Base-by-base conservation (phyloP, 208 protist species). In the Novymonas esmeraldas region DNA sequence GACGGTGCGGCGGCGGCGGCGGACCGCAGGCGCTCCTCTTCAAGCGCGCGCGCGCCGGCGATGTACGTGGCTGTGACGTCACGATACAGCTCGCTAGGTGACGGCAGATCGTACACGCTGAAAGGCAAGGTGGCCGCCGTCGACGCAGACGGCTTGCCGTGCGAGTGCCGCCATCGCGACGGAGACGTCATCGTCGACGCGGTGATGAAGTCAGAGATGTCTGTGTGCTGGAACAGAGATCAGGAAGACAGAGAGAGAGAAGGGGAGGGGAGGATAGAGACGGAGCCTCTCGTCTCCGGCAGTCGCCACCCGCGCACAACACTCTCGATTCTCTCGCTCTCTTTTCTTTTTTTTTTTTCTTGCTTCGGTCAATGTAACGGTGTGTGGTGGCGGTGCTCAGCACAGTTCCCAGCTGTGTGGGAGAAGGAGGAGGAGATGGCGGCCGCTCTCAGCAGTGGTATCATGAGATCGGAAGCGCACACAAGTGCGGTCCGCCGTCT, bases 61-160 rank as follows among this genome's bases (percentile, higher is more conserved):
- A 20, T 13, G 45, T 31, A 64, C 7, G 31, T 29, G 26, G 41
- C 20, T 14, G 59, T 64, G 16, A 39, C 44, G 6, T n/a, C 31
- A 41, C 33, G 31, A 6, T 54, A 64, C 2, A 64, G 42, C 16
- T 50, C 59, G 20, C 20, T 29, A 20, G 59, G 59, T 26, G 59
- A 38, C 34, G 44, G 33, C 6, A 64, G 11, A 52, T 64, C 44
- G 20, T 36, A 16, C 34, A 64, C 20, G 31, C 59, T 46, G 9
- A 46, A 10, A 29, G 6, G 7, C 24, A 38, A 41, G 18, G 26
- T 22, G 13, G 39, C 54, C 20, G 54, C 11, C 7, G 34, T 1
- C 10, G 20, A 36, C 20, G 34, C 34, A 11, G 34, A 59, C 10
- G 36, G 56, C 20, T 61, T 61, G 20, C 56, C 2, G 26, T 41